These are phyloP conservation scores for Rhizopogon rudus DNA, from an alignment of 768 basidiomycete genomes.

Conservation along the genomic window DNA sequence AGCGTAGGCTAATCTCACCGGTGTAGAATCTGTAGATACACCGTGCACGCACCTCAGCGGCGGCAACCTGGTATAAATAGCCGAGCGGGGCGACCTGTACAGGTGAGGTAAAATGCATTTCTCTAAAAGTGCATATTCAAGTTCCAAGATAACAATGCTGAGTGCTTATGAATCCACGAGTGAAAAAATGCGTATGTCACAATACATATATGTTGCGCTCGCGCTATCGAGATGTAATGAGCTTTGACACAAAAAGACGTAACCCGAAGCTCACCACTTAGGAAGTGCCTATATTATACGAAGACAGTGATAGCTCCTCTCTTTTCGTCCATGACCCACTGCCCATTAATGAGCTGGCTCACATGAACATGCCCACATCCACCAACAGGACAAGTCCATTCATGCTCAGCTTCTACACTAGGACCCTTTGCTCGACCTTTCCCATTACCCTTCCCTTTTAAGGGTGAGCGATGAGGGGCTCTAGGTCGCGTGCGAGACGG, in stretches of 20 bases:
- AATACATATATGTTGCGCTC: not conserved
- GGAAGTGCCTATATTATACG: slow-evolving; percentile 21
- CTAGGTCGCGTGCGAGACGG: slow-evolving; percentile 1
- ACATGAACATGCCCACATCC: slow-evolving; percentile 50
- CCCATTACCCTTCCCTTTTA: slow-evolving; percentile 24
- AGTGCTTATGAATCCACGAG: not conserved
- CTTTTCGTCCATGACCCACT: slow-evolving; percentile 55
- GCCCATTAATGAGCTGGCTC: slow-evolving; percentile 53
- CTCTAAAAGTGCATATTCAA: not conserved
- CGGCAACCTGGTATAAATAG: not conserved
- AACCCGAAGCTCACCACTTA: not conserved
- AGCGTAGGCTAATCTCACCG: not conserved
- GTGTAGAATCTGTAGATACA: not conserved
- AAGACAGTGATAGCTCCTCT: slow-evolving; percentile 35
- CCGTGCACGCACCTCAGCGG: not conserved
- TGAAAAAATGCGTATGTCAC: not conserved
- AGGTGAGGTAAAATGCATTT: not conserved
- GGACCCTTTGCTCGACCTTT: slow-evolving; percentile 30
- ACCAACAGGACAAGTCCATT: slow-evolving; percentile 63
- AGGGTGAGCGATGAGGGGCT: not conserved
- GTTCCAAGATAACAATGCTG: not conserved
- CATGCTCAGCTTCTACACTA: slow-evolving; percentile 42
- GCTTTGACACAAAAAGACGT: not conserved
- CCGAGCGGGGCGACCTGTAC: not conserved
- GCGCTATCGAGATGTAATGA: not conserved